Percentiles rank a stretch among this genome's conserved stretches.
These are phyloP conservation scores for Ricinus communis DNA, from an alignment of 345 rosid species.

Conservation along the genomic window DNA sequence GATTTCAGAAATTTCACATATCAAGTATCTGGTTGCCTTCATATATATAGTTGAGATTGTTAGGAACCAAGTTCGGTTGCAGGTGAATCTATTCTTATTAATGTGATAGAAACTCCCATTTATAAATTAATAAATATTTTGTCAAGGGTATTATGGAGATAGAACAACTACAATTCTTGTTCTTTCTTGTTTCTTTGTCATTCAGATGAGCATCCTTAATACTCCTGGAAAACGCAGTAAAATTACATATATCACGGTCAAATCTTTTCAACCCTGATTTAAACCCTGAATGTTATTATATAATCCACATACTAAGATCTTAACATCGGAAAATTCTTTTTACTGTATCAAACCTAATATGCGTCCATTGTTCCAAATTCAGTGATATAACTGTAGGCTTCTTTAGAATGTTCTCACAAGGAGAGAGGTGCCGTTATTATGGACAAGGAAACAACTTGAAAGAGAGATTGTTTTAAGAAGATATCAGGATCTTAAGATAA, in stretches of 20 bases:
- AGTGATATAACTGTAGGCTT: not conserved
- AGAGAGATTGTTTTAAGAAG: not conserved
- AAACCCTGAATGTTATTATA: not conserved
- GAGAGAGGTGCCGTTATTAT: not conserved
- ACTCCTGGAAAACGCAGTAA: too few relatives aligned
- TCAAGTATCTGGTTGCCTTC: not conserved
- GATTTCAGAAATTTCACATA: not conserved
- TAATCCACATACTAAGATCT: not conserved
- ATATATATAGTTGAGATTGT: not conserved
- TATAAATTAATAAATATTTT: not conserved
- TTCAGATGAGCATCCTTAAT: not conserved
- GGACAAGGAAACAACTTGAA: not conserved
- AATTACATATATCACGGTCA: not conserved
- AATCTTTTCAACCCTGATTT: not conserved
- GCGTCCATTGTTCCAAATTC: not conserved
- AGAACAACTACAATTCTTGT: not conserved
- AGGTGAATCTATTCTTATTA: not conserved
- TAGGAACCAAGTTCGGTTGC: not conserved
- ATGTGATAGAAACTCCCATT: not conserved
- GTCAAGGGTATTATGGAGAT: not conserved
- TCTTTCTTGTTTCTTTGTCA: not conserved
- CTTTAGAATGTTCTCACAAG: not conserved
- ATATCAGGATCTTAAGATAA: not conserved
- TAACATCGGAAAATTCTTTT: not conserved
- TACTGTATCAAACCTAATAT: not conserved